phyloP scores from a whole-genome alignment of 345 rosid genomes.

The Camelina sativa region DNA sequence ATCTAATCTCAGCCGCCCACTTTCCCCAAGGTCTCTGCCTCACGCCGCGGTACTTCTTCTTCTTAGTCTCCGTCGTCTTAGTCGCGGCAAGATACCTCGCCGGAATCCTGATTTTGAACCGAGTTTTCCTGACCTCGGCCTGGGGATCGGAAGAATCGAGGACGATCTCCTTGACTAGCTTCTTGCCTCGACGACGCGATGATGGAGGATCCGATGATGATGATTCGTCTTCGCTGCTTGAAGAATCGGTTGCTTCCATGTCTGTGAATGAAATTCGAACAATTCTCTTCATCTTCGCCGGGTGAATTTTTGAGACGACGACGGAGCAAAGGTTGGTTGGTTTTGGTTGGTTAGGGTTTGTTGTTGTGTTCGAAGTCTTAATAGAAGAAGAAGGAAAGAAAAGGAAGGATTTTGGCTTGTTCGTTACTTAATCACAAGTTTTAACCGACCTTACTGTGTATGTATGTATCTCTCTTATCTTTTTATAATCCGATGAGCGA shows the following conservation, averaged over 20 bases:
- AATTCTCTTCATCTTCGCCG: slow-evolving; percentile 37
- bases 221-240: slow-evolving; percentile 47
- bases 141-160: slow-evolving; percentile 25
- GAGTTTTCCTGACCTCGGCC: slow-evolving; percentile 7
- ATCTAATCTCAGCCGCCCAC: slow-evolving; percentile 74
- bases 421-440: slow-evolving; percentile 33
- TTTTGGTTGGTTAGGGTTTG: slow-evolving; percentile 21
- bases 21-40: slow-evolving; percentile 69
- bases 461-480: background rate
- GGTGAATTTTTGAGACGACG: slow-evolving; percentile 14
- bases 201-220: background rate
- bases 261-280: slow-evolving; percentile 51
- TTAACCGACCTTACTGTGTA: background rate
- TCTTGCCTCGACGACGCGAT: slow-evolving; percentile 42
- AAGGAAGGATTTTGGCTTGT: slow-evolving; percentile 5
- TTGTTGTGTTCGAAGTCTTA: background rate
- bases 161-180: slow-evolving; percentile 45
- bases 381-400: background rate
- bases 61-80: slow-evolving; percentile 8
- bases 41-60: slow-evolving; percentile 61
- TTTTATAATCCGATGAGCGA: background rate
- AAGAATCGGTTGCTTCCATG: slow-evolving; percentile 55
- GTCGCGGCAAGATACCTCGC: background rate
- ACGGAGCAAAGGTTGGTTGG: slow-evolving; percentile 2
- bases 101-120: slow-evolving; percentile 39